A percentile compares a stretch with the other conserved stretches of the same genome.
These are phyloP conservation scores for Pseudogymnoascus sp. DNA, from an alignment of 2,329 filamentous ascomycete species.

Conservation along the genomic window DNA sequence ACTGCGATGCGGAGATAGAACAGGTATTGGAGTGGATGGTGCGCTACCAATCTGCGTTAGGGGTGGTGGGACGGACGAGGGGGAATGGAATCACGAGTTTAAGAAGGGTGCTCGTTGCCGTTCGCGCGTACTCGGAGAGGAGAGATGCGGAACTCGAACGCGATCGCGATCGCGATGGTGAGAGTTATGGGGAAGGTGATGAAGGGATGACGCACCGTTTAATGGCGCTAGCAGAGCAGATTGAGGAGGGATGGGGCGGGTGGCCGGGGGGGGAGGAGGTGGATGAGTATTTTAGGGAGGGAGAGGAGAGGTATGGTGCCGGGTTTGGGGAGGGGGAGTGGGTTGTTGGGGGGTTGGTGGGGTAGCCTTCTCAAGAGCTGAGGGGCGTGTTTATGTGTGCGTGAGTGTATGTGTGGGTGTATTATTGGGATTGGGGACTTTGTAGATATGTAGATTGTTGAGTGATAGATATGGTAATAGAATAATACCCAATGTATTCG, in stretches of 20 bases:
- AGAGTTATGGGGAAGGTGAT: slow-evolving; percentile 2
- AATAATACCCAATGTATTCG: background rate
- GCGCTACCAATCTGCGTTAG: slow-evolving; percentile 34
- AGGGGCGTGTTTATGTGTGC: background rate
- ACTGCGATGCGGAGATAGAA: slow-evolving; percentile 51
- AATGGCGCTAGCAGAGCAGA: slow-evolving; percentile 17
- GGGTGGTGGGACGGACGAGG: slow-evolving; percentile 13
- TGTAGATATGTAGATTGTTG: background rate
- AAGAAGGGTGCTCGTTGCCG: slow-evolving; percentile 19
- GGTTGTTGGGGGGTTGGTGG: background rate
- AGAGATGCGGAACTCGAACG: slow-evolving; percentile 13
- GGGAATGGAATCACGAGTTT: slow-evolving; percentile 18
- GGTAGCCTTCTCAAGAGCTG: slow-evolving; percentile 1
- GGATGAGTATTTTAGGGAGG: slow-evolving; percentile 9
- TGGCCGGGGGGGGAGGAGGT: slow-evolving; percentile 23
- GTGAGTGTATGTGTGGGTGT: background rate
- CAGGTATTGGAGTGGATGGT: slow-evolving; percentile 52
- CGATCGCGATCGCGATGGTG: background rate
- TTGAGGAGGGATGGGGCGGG: slow-evolving; percentile 20
- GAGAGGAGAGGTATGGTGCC: background rate
- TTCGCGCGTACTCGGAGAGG: slow-evolving; percentile 15
- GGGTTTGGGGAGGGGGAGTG: background rate
- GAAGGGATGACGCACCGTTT: background rate
- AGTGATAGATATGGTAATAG: background rate
- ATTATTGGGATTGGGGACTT: background rate